phyloP scores from a whole-genome alignment of 1,284 basidiomycete genomes.

The Exobasidium cylindrosporum region DNA sequence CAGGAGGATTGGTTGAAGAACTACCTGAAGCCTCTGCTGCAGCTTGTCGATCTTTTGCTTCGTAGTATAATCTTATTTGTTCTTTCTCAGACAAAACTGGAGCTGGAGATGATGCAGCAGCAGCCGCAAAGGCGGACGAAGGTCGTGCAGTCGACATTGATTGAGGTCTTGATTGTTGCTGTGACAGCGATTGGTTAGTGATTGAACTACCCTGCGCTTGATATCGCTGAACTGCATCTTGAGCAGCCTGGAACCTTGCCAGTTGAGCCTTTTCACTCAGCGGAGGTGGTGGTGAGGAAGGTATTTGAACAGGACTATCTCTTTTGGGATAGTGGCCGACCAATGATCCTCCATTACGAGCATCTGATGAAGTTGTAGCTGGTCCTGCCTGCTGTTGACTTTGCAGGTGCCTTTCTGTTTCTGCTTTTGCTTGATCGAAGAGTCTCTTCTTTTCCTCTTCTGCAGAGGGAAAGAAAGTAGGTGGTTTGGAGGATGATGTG shows the following conservation, averaged over 20 bases:
- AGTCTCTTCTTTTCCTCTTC: constrained; percentile 42
- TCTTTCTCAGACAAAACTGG: constrained; percentile 11
- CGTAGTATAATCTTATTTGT: constrained; percentile 14
- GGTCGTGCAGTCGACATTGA: background rate
- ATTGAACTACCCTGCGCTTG: background rate
- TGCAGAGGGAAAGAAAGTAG: constrained; percentile 22
- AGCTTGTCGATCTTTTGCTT: constrained; percentile 11
- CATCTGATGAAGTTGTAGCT: background rate
- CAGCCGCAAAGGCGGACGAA: background rate
- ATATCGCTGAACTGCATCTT: constrained; percentile 34
- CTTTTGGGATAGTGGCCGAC: background rate
- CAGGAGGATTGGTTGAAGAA: background rate
- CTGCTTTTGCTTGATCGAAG: constrained; percentile 34
- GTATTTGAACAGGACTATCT: background rate
- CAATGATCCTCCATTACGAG: background rate
- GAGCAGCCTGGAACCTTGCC: constrained; percentile 38
- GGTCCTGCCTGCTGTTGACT: constrained; percentile 1
- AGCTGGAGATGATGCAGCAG: background rate
- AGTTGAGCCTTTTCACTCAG: constrained; percentile 36
- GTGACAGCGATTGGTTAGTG: background rate
- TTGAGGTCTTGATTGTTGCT: background rate
- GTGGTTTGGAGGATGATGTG: background rate
- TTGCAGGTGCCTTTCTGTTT: constrained; percentile 13
- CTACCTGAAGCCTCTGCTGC: constrained; percentile 1
- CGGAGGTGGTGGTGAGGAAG: constrained; percentile 2